Percentiles rank a stretch among this genome's conserved stretches.
These are phyloP conservation scores for Cubamyces lactineus DNA, from an alignment of 768 basidiomycete species.

Conservation along the genomic window DNA sequence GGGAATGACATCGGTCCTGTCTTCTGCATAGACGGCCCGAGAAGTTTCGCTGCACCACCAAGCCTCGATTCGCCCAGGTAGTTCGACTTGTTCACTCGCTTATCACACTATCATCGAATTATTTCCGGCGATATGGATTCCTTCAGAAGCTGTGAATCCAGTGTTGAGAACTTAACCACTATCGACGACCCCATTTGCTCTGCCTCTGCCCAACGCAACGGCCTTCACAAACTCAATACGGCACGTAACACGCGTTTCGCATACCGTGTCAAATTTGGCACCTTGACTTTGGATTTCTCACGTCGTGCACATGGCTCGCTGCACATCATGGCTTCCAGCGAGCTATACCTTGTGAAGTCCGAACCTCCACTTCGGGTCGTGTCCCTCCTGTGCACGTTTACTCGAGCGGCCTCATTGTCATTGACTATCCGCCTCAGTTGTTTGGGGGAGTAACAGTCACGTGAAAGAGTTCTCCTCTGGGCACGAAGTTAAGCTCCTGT, in stretches of 20 bases:
- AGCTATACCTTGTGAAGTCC: too few species aligned
- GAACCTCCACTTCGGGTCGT: too few species aligned
- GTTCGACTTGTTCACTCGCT: neutral
- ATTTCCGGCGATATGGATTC: neutral
- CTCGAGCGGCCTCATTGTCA: too few species aligned
- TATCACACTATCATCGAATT: neutral
- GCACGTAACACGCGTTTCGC: too few species aligned
- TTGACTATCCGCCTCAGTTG: too few species aligned
- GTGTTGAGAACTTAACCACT: neutral
- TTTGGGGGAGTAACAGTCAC: too few species aligned
- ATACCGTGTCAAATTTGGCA: neutral
- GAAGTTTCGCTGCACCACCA: constrained; percentile 1
- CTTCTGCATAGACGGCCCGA: neutral
- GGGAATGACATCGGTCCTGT: too few species aligned
- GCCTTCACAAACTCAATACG: neutral
- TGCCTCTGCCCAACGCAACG: neutral
- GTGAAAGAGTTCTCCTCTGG: too few species aligned
- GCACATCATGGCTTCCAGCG: neutral
- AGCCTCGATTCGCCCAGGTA: neutral
- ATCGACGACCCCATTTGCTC: neutral
- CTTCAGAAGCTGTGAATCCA: neutral
- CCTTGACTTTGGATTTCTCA: neutral
- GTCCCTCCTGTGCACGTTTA: too few species aligned
- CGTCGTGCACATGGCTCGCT: neutral
- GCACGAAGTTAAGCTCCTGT: too few species aligned